Base-by-base conservation (phyloP, 768 basidiomycete genomes). In the Pisolithus tinctorius region DNA sequence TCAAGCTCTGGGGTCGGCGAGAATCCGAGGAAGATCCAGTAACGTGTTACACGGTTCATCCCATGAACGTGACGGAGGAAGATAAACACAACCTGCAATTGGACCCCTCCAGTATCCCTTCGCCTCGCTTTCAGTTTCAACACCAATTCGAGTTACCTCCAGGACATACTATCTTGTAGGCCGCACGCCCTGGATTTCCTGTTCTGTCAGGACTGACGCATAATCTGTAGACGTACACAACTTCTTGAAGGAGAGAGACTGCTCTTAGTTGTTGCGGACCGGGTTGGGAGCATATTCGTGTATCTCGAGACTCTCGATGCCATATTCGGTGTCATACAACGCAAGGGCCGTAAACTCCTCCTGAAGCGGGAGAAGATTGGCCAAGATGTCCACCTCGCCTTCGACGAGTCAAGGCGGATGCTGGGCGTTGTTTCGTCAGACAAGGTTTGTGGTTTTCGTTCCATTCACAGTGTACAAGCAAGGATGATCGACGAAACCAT, bases 321-420 rank as follows among this genome's bases (percentile, higher is more conserved):
- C 27, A 58, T 78, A 6, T 59, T 63, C 2, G 47, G 58, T 34
- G 69, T 71, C 1, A 49, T 76, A 14, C 30, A 51, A 4, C 50
- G 54, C 11, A 53, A 58, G 4, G 20, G 30, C 7, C 57, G 64
- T 36, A 70, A 69, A 46, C 39, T 20, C 0, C 20, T 20, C 20
- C 56, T 79, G 13, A 63, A 66, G 40, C 66, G 65, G 4, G 69
- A 72, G 45, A 76, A 73, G 54, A 64, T 77, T 20, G 77, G 74
- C 1, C 63, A 72, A 31, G 23, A 26, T 3, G 61, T 68, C 37
- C 26, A 75, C 6, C 46, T 79, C 2, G 67, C 77, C 0, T 78
- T 71, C 52, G 77, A 80, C 50, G 78, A 80, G 56, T 60, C 64
- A 5, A 74, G 69, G 51, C 68, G 74, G 4, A 67, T 75, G 58